phyloP scores from a whole-genome alignment of 305 asterid species.

The Plantago lanceolata region DNA sequence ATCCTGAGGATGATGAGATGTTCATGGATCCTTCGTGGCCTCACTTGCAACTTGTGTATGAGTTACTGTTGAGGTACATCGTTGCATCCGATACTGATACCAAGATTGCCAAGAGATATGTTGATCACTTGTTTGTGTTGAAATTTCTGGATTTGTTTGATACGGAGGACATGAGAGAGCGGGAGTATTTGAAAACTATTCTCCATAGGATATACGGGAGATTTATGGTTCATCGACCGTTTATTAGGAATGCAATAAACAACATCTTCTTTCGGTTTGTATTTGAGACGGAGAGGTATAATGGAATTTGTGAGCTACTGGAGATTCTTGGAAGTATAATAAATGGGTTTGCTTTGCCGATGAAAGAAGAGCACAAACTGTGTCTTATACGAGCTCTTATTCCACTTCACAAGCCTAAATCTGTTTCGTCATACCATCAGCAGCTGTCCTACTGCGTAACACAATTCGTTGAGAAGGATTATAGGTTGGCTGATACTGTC shows the following conservation, averaged over 20 bases:
- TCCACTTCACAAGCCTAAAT: slow-evolving; percentile 73
- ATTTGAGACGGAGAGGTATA: slow-evolving; percentile 73
- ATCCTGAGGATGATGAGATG: slow-evolving; percentile 81
- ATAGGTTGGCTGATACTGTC: slow-evolving; percentile 64
- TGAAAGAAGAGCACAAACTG: slow-evolving; percentile 93
- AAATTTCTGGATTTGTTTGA: slow-evolving; percentile 69
- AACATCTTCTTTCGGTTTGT: slow-evolving; percentile 62
- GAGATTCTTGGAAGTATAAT: slow-evolving; percentile 82
- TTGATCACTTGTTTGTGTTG: slow-evolving; percentile 69
- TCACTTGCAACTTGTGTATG: slow-evolving; percentile 76
- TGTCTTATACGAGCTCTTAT: slow-evolving; percentile 73
- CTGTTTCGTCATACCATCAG: slow-evolving; percentile 57
- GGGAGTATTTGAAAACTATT: slow-evolving; percentile 82
- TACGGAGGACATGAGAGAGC: slow-evolving; percentile 79
- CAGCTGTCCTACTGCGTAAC: slow-evolving; percentile 72
- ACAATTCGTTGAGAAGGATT: slow-evolving; percentile 83
- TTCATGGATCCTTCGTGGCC: slow-evolving; percentile 81
- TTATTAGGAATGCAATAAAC: slow-evolving; percentile 66
- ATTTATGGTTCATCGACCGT: slow-evolving; percentile 90
- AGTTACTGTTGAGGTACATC: slow-evolving; percentile 62
- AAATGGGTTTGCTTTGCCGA: slow-evolving; percentile 81
- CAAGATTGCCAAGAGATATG: slow-evolving; percentile 61
- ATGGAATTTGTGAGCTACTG: slow-evolving; percentile 66
- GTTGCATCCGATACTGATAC: slow-evolving; percentile 63
- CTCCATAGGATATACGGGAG: slow-evolving; percentile 82